Percentiles rank a stretch among this genome's conserved stretches.
phyloP scores from a whole-genome alignment of 768 basidiomycete species.

The Boletus sensibilis region DNA sequence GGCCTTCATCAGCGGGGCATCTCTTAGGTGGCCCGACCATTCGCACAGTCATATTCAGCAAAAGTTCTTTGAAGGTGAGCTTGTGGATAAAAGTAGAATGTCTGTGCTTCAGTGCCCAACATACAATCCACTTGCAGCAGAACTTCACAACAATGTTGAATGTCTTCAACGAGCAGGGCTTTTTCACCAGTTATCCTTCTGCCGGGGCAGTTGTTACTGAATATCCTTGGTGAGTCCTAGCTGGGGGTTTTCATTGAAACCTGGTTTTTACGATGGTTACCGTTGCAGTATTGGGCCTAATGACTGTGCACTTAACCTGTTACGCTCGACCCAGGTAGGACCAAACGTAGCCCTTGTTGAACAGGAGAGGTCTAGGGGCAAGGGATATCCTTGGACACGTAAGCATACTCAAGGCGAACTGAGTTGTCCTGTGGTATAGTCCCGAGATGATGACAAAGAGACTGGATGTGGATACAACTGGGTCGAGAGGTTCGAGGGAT shows the following conservation, averaged over 20 bases:
- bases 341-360: too few relatives aligned
- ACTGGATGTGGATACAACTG: too few relatives aligned
- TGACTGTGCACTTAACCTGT: not conserved
- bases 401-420: too few relatives aligned
- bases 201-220: not conserved
- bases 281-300: not conserved
- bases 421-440: too few relatives aligned
- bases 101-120: not conserved
- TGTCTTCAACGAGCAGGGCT: not conserved
- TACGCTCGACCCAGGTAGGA: too few relatives aligned
- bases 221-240: not conserved
- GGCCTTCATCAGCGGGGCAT: not conserved
- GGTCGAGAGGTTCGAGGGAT: too few relatives aligned
- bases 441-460: too few relatives aligned
- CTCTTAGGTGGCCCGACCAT: not conserved
- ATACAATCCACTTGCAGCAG: not conserved
- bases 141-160: not conserved
- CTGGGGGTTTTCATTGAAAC: not conserved
- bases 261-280: not conserved
- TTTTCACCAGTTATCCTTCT: not conserved
- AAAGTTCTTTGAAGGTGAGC: not conserved
- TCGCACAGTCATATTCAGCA: not conserved
- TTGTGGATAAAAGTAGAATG: slow-evolving; percentile 13
- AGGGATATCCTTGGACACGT: too few relatives aligned
- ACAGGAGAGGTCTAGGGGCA: too few relatives aligned